phyloP scores from a whole-genome alignment of 2,329 filamentous ascomycete genomes.

The Ceratocystiopsis brevicomis region DNA sequence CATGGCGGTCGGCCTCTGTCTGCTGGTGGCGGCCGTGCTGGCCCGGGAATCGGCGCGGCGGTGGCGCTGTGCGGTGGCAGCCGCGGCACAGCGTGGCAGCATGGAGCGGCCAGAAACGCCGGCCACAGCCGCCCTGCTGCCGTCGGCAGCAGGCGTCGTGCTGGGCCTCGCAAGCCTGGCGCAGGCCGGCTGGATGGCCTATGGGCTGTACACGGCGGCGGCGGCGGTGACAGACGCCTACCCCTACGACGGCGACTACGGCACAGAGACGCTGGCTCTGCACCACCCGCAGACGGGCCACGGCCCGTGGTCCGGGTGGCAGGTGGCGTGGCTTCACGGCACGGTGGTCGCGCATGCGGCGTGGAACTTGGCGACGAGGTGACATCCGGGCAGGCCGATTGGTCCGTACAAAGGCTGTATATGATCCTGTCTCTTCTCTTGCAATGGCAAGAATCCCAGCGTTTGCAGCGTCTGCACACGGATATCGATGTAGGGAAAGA shows the following conservation, averaged over 20 bases:
- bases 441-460: too few relatives aligned
- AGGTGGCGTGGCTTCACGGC: conserved; percentile 7
- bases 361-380: conserved; percentile 4
- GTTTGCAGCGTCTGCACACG: too few relatives aligned
- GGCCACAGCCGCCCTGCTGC: neutral
- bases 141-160: neutral
- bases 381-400: neutral
- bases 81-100: neutral
- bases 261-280: too few relatives aligned
- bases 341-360: conserved; percentile 4
- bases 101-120: neutral
- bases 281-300: too few relatives aligned
- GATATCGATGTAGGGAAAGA: too few relatives aligned
- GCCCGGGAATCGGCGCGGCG: conserved; percentile 3
- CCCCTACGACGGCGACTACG: neutral
- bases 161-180: conserved; percentile 4
- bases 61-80: neutral
- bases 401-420: neutral
- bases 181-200: conserved; percentile 6
- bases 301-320: conserved; percentile 6
- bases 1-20: conserved; percentile 4
- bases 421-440: neutral
- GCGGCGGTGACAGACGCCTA: neutral
- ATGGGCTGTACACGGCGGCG: conserved; percentile 2
- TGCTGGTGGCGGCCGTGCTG: conserved; percentile 3